Evolutionary conservation across 441 rosid genomes (phyloP), one percentile per base, ranked within the genome.

Genomic region (Heliophila coronopifolia): DNA sequence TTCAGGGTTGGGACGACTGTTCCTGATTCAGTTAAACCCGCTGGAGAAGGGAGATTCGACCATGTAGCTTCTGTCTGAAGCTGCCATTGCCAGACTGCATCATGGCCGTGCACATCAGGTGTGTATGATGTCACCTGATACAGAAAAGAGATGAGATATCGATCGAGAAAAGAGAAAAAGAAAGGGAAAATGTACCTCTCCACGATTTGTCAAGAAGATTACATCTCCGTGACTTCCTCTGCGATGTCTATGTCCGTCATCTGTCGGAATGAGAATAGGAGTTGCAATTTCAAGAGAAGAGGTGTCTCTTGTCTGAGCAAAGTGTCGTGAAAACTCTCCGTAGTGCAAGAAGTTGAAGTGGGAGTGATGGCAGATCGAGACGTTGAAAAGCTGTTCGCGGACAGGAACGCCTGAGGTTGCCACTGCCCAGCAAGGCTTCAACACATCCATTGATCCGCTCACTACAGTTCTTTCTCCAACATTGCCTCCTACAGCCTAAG

Each of bases 401-500:
- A 89, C 80, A 7, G 96, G 99, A 30, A 93, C 96, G 33, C 97
- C 99, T 20, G 95, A 93, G 59, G 99, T 93, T 33, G 95, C 97
- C 61, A 93, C 88, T 31, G 95, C 99, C 97, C 95, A 93, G 61
- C 99, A 93, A 28, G 99, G 99, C 41, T 73, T 74, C 65, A 89
- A 76, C 53, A 93, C 87, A 54, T 93, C 99, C 91, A 84, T 84
- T 23, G 96, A 84, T 68, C 97, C 94, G 58, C 91, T 86, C 46
- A 86, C 84, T 58, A 89, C 99, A 65, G 86, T 84, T 68, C 76
- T 80, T 70, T 84, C 97, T 1, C 91, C 95, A 71, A 79, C 93
- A 77, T 80, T 80, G 65, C 94, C 97, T 27, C 99, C 97, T 17
- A 93, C 97, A 64, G 95, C 88, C 97, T 93, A 72, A 63, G 69